phyloP scores from a whole-genome alignment of 805 yeast species.

The Monosporozyma unispora region DNA sequence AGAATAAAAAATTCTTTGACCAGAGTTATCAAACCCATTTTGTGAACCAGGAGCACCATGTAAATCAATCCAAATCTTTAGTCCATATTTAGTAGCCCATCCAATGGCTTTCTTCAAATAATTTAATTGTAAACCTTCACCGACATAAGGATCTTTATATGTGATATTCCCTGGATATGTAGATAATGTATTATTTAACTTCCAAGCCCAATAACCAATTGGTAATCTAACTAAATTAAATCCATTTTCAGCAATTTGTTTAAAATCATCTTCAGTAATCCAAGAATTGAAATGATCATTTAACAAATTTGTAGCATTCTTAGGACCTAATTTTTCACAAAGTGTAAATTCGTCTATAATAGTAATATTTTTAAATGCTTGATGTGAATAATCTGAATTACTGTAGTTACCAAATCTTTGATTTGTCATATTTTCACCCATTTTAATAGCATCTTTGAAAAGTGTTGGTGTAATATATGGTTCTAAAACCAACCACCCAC shows the following conservation, averaged over 20 bases:
- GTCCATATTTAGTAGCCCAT: conserved; percentile 54
- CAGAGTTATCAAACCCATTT: conserved; percentile 80
- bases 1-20: conserved; percentile 41
- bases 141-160: conserved; percentile 51
- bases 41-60: conserved; percentile 83
- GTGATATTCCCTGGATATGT: conserved; percentile 13
- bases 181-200: conserved; percentile 21
- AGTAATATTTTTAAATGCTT: conserved; percentile 14
- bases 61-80: conserved; percentile 66
- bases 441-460: conserved; percentile 26
- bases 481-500: conserved; percentile 68
- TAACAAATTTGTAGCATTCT: conserved; percentile 36
- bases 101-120: conserved; percentile 56
- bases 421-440: conserved; percentile 13
- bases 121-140: conserved; percentile 45
- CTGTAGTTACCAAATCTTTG: conserved; percentile 15
- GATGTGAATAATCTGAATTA: background rate
- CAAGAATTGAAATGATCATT: conserved; percentile 48
- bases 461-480: conserved; percentile 64
- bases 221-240: conserved; percentile 69
- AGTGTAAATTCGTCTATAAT: conserved; percentile 53
- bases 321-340: conserved; percentile 41
- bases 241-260: conserved; percentile 41
- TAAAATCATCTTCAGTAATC: conserved; percentile 51
- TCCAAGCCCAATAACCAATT: conserved; percentile 76